Evolutionary conservation across 148 eudicot species (phyloP).

Genomic region (Simmondsia chinensis): DNA sequence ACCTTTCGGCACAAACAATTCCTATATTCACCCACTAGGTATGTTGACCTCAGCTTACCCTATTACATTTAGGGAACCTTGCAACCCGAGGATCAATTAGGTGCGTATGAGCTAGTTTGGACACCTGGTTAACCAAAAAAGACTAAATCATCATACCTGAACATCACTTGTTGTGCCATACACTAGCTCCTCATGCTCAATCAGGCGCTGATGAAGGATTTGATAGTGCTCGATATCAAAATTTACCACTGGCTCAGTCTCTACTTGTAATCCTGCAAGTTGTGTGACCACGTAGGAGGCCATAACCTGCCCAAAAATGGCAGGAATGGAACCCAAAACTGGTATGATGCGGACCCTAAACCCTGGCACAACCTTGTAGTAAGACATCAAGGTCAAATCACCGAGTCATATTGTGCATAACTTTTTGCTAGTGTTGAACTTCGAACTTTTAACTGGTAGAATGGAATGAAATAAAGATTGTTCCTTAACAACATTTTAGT

Average conservation of each 20-base stretch:
- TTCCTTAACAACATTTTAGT: no score
- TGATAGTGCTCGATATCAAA: constrained; percentile 85
- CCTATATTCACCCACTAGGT: no score
- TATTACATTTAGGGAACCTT: no score
- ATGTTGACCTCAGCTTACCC: no score
- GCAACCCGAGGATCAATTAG: no score
- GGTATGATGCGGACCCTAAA: constrained; percentile 97
- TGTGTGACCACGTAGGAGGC: constrained; percentile 86
- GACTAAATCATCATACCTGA: constrained; percentile 47
- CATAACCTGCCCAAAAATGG: constrained; percentile 96
- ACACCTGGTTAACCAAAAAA: no score
- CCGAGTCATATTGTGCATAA: neutral
- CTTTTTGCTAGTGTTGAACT: no score
- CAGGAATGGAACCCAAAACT: constrained; percentile 91
- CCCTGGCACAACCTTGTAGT: constrained; percentile 83
- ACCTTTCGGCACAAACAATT: no score
- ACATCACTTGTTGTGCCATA: constrained; percentile 73
- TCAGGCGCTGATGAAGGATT: constrained; percentile 81
- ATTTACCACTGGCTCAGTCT: constrained; percentile 82
- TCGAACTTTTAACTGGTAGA: no score
- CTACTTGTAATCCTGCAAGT: constrained; percentile 72
- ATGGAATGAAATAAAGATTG: no score
- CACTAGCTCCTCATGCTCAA: constrained; percentile 88
- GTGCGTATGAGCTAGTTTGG: no score
- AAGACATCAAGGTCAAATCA: constrained; percentile 12